Base-by-base conservation (phyloP, 2,329 filamentous ascomycete species). In the Pseudogymnoascus destructans region DNA sequence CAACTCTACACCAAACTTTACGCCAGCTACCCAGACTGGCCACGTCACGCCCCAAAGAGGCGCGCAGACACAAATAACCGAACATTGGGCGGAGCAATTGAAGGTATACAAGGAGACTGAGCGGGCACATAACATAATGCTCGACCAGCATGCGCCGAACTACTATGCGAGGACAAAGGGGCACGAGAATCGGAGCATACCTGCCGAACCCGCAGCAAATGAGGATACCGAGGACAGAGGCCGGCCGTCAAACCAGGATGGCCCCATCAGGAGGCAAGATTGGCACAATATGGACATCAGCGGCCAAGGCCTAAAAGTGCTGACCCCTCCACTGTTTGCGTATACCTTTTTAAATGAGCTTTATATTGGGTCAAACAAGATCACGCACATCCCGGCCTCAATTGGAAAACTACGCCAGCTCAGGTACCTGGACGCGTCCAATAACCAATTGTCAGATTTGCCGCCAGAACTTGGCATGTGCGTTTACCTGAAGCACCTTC, bases 401-500 rank as follows among this genome's bases (percentile, higher is more conserved):
- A 89, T 98, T 69, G 91, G 93, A 36, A 80, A 86, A 65, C 77
- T 98, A 63, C 84, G 91, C 63, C 85, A 87, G 63, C 75, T 98
- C 55, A 86, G 82, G 33, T 81, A 91, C 66, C 79, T 98, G 55
- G 92, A 98, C 71, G 79, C 91, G 2, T 97, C 93, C 0, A 84
- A 86, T 73, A 98, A 98, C 71, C 82, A 92, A 61, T 78, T 98
- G 61, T 79, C 79, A 7, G 83, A 87, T 63, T 76, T 98, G 3
- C 93, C 93, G 1, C 81, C 87, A 19, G 92, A 98, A 74, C 82
- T 98, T 61, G 93, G 93, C 68, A 98, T 97, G 92, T 89, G 95
- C 66, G 93, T 91, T 25, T 93, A 91, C 65, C 76, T 98, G 58
- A 90, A 89, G 72, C 84, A 87, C 64, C 77, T 98, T 4, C 76